Conservation (phyloP, 345 rosid genomes). For the Brassica carinata region DNA sequence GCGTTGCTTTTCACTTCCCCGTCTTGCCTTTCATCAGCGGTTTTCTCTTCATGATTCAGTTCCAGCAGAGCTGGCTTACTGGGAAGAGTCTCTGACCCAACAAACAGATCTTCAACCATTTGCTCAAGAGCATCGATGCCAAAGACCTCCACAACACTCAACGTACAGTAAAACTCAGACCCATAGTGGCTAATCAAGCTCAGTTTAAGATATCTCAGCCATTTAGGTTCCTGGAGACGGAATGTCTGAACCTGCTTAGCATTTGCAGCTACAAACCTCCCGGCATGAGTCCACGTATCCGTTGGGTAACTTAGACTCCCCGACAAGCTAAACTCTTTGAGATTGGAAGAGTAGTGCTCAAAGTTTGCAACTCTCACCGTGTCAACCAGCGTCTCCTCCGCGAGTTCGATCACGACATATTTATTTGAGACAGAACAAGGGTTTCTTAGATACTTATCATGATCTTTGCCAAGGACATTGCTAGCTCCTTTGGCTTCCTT, state of each 20-base stretch:
- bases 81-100: constrained; percentile 46
- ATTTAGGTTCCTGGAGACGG: constrained; percentile 79
- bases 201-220: constrained; percentile 85
- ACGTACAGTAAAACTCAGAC: constrained; percentile 88
- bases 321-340: constrained; percentile 73
- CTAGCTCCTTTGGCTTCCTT: constrained; percentile 93
- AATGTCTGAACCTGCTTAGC: constrained; percentile 78
- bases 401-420: constrained; percentile 82
- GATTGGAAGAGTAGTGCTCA: constrained; percentile 86
- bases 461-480: constrained; percentile 80
- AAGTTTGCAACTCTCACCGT: constrained; percentile 81
- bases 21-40: constrained; percentile 11
- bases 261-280: constrained; percentile 69
- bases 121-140: constrained; percentile 91
- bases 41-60: constrained; percentile 32
- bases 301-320: constrained; percentile 86
- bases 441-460: constrained; percentile 80
- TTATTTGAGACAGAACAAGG: constrained; percentile 77
- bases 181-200: constrained; percentile 84
- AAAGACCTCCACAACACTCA: constrained; percentile 78
- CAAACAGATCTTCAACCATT: constrained; percentile 93
- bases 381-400: constrained; percentile 89
- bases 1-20: constrained; percentile 33
- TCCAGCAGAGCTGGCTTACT: constrained; percentile 49
- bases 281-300: constrained; percentile 60